Evolutionary conservation across 164 flowering plant species (phyloP), one percentile per base, ranked within the genome.

Genomic region (Nelumbo lutea): DNA sequence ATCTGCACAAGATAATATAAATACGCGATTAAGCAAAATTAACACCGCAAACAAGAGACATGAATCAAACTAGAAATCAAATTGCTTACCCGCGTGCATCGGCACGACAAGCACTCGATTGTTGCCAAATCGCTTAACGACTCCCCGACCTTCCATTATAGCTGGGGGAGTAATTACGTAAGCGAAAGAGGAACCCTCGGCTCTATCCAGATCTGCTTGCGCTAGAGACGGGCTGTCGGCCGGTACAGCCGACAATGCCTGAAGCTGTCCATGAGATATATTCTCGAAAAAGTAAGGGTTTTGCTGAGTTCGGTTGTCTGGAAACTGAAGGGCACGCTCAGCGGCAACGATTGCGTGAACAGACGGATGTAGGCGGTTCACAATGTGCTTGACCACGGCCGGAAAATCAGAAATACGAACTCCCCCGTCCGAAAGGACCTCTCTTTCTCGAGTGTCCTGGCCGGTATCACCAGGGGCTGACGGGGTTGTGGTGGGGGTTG

Each of bases 81-180:
- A 42, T 9, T 14, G n/a, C 61, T 8, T 42, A 83, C 99, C 99
- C 67, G 99, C 83, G 73, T 96, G 99, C 88, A 84, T 83, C 7
- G 99, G 99, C 59, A 96, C 76, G 4, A 87, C 89, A 72, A 72
- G 98, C 55, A 71, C 76, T 42, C 80, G 76, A 68, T 71, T 75
- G 63, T 72, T 76, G 57, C 89, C 87, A 64, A 85, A 85, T 70
- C 77, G 65, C 82, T 88, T 90, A 38, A 85, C 77, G 38, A 88
- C 89, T 8, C 99, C 99, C 9, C 73, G 77, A 40, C 98, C 98
- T 64, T 90, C 90, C 90, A 85, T 75, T 13, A 93, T 85, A 47
- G 68, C 69, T 0, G 99, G 99, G 1, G 97, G 90, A 4, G 81
- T 75, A 61, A 90, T 75, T 53, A 93, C 90, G 74, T 57, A 88